Percentiles rank a stretch among this genome's conserved stretches.
These are phyloP conservation scores for Biancaea sappan DNA, from an alignment of 306 rosid species.

Conservation along the genomic window DNA sequence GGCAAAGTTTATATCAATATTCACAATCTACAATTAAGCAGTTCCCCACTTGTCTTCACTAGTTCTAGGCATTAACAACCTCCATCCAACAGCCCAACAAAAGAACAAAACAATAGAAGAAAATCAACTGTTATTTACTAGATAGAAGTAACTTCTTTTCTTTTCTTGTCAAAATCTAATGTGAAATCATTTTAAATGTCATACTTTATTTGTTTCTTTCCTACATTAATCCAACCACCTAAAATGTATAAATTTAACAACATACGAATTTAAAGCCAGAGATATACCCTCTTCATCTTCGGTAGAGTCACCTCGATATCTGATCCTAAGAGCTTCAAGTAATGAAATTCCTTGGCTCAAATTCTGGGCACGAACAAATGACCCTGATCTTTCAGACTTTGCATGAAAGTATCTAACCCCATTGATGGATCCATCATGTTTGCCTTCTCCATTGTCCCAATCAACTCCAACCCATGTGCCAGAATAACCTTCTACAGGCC, in stretches of 20 bases:
- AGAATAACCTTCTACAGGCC: slow-evolving; percentile 69
- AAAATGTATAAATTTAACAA: slow-evolving; percentile 3
- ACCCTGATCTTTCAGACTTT: slow-evolving; percentile 61
- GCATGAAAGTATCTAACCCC: slow-evolving; percentile 76
- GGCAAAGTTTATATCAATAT: not conserved
- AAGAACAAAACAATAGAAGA: slow-evolving; percentile 2
- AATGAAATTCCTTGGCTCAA: slow-evolving; percentile 68
- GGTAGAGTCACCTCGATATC: slow-evolving; percentile 68
- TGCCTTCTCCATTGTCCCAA: slow-evolving; percentile 82
- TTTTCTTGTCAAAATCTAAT: not conserved
- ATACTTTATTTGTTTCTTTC: not conserved
- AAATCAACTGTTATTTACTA: not conserved
- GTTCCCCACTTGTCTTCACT: not conserved
- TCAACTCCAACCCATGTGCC: slow-evolving; percentile 89
- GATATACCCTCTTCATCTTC: slow-evolving; percentile 85
- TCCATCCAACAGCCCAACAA: slow-evolving; percentile 10
- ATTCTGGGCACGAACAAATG: slow-evolving; percentile 71
- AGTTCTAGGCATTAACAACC: slow-evolving; percentile 7
- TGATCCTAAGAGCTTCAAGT: slow-evolving; percentile 70
- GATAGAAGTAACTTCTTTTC: not conserved
- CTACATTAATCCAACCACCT: not conserved
- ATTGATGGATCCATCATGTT: slow-evolving; percentile 85
- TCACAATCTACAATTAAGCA: not conserved
- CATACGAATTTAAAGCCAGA: slow-evolving; percentile 22
- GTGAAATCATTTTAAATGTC: slow-evolving; percentile 20